Evolutionary conservation across 2,329 filamentous ascomycete species (phyloP).

Genomic region (Diplodia sapinea): DNA sequence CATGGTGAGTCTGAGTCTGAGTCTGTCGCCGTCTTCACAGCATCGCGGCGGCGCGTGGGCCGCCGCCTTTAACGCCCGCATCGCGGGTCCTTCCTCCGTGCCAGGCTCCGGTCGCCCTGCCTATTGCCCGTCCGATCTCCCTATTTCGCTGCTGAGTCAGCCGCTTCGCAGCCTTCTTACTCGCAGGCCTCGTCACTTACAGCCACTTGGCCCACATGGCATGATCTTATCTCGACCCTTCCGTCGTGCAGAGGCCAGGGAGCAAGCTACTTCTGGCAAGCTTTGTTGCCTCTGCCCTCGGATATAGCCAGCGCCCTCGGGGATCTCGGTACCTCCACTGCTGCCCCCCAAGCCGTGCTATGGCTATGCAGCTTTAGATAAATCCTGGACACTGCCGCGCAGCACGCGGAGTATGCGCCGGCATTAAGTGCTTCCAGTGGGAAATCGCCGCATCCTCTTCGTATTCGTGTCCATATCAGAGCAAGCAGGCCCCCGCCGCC

Average conservation of each 20-base stretch:
- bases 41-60: background rate
- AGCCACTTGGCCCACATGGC: conserved; percentile 13
- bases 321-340: background rate
- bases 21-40: no score
- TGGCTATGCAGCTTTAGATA: background rate
- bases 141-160: conserved; percentile 15
- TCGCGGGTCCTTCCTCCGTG: background rate
- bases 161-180: conserved; percentile 4
- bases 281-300: background rate
- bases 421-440: background rate
- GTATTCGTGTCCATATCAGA: background rate
- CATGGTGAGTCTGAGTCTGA: background rate
- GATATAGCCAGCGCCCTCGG: conserved; percentile 14
- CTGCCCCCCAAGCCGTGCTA: background rate
- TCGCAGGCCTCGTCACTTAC: conserved; percentile 23
- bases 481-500: background rate
- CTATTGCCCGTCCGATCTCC: conserved; percentile 13
- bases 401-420: background rate
- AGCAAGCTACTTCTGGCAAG: conserved; percentile 7
- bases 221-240: conserved; percentile 11
- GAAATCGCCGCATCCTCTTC: no score
- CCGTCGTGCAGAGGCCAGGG: background rate
- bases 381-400: background rate
- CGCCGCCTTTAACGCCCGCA: conserved; percentile 11
- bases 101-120: conserved; percentile 10